Evolutionary conservation across 192 early-diverging fungal genomes (phyloP), one percentile per base, ranked within the genome.

Genomic region (Coemansia sp.): DNA sequence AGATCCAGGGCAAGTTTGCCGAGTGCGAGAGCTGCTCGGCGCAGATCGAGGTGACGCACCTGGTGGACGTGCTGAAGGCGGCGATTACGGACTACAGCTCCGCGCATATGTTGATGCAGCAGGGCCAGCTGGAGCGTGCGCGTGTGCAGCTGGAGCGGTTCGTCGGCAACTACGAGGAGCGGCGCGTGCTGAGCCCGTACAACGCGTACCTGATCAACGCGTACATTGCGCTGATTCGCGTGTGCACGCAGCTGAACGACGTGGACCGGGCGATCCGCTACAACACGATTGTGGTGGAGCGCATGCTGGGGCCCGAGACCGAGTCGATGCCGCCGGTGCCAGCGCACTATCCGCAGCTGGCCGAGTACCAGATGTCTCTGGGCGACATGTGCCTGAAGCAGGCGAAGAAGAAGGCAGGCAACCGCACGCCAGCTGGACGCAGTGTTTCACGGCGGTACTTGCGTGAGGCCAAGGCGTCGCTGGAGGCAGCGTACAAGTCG

Each of bases 351-450:
- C 82, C 88, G 17, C 79, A 85, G 14, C 63, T 86, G 50, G 82
- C 83, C 23, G 86, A 87, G 52, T 86, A 85, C 64, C 64, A 76
- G 54, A 73, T 79, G 59, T 63, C 81, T 1, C 62, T 86, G 49
- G 87, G 81, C 40, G 86, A 87, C 64, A 59, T 86, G 60, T 81
- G 74, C 65, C 66, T 83, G 63, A 82, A 81, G 60, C 67, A 84
- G 66, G 84, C 81, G 17, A 70, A 66, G 63, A 75, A 81, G 56
- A 69, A 70, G 61, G 68, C 73, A 4, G 63, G 75, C 31, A 79
- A 84, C 59, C 65, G 61, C 44, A 82, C 74, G 12, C 73, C 70
- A 3, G 61, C 67, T n/a, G 75, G 75, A 23, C 70, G 73, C 54
- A 69, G 63, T 66, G 70, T 75, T 40, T 65, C 74, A 28, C 64